Percentiles rank a stretch among this genome's conserved stretches.
phyloP scores from a whole-genome alignment of 306 rosid genomes.

The Dryas drummondii region DNA sequence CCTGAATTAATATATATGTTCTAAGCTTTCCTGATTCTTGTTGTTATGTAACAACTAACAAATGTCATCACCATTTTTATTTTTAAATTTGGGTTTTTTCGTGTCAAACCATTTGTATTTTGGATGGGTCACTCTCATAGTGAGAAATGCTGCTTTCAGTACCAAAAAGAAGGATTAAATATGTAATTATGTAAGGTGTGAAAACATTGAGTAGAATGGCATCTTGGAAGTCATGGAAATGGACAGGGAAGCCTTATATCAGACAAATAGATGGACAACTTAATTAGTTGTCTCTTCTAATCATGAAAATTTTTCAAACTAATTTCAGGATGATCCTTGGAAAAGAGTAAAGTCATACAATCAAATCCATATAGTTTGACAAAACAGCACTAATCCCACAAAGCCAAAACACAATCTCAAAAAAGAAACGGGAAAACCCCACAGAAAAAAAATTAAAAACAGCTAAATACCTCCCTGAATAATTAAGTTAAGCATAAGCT shows the following conservation, averaged over 20 bases:
- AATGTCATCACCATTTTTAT: not conserved
- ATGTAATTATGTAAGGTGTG: not conserved
- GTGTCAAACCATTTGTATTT: not conserved
- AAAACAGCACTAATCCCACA: not conserved
- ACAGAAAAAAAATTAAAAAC: not conserved
- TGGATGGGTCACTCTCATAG: not conserved
- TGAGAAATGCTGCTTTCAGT: not conserved
- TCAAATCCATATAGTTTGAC: not conserved
- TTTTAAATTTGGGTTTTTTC: not conserved
- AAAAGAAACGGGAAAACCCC: not conserved
- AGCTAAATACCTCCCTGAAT: not conserved
- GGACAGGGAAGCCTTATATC: not conserved
- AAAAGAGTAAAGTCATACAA: not conserved
- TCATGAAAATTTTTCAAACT: not conserved
- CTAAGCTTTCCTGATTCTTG: not conserved
- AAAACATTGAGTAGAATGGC: not conserved
- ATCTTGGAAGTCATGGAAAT: constrained; percentile 5
- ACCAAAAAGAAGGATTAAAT: not conserved
- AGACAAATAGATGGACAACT: not conserved
- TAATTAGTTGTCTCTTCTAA: not conserved
- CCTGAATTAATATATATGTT: not conserved
- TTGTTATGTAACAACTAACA: too few relatives aligned
- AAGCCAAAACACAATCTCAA: not conserved
- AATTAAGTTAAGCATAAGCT: not conserved
- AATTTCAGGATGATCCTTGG: not conserved